Evolutionary conservation across 2,329 filamentous ascomycete genomes (phyloP).

Genomic region (Aspergillus ibericus): DNA sequence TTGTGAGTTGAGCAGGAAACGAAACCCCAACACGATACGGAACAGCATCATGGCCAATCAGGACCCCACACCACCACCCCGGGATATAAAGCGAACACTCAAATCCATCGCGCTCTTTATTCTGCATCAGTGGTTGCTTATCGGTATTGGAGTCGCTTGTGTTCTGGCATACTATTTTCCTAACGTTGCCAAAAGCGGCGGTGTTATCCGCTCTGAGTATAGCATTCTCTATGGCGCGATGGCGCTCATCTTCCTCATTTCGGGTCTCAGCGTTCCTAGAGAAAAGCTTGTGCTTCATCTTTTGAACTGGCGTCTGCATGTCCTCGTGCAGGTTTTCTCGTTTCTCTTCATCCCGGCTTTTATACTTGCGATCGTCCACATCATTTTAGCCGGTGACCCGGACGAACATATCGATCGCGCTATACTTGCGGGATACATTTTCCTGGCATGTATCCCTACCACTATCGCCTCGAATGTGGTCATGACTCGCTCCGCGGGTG

Average conservation of each 20-base stretch:
- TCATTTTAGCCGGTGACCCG: constrained; percentile 49
- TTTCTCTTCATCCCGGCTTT: constrained; percentile 66
- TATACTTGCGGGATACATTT: constrained; percentile 66
- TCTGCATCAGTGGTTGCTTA: constrained; percentile 63
- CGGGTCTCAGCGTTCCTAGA: constrained; percentile 67
- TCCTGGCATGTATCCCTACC: constrained; percentile 67
- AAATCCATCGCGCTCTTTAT: constrained; percentile 29
- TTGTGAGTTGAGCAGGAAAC: background rate
- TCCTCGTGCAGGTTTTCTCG: constrained; percentile 66
- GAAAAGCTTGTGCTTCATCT: constrained; percentile 62
- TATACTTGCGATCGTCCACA: constrained; percentile 57
- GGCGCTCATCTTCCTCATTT: constrained; percentile 69
- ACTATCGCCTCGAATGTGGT: constrained; percentile 73
- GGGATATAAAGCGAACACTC: constrained; percentile 12
- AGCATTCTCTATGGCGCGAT: constrained; percentile 67
- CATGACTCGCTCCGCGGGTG: constrained; percentile 68
- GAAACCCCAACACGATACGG: background rate
- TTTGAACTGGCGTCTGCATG: constrained; percentile 66
- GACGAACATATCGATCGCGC: constrained; percentile 59
- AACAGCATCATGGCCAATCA: background rate
- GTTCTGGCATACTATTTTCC: constrained; percentile 57
- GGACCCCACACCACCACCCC: background rate
- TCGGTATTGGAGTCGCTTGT: constrained; percentile 58
- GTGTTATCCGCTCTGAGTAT: constrained; percentile 41
- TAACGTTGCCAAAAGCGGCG: constrained; percentile 50